These are phyloP conservation scores for Globisporangium echinulatum DNA, from an alignment of 352 stramenopile genomes.

Conservation along the genomic window DNA sequence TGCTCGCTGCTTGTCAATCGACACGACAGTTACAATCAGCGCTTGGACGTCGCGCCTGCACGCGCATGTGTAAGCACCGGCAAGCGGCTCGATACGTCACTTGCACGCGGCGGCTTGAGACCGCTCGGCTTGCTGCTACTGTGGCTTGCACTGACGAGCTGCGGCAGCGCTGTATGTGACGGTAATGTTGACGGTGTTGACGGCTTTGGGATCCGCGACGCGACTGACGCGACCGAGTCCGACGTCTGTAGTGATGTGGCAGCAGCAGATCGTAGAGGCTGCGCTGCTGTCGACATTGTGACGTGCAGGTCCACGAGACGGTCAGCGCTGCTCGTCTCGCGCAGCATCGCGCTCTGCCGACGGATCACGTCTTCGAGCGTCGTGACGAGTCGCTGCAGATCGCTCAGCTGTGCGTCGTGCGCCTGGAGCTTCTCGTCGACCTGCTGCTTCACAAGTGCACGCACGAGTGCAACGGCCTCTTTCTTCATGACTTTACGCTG, in stretches of 20 bases:
- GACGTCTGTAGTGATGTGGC: neutral
- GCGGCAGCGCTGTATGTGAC: neutral
- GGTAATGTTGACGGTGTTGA: neutral
- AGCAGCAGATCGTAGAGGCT: too few relatives aligned
- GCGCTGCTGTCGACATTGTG: neutral
- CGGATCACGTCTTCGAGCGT: slow-evolving; percentile 38
- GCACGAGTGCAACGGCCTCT: slow-evolving; percentile 34
- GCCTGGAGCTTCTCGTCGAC: slow-evolving; percentile 28
- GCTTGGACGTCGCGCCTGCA: slow-evolving; percentile 1
- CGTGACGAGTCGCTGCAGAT: slow-evolving; percentile 32
- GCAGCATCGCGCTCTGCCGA: slow-evolving; percentile 31
- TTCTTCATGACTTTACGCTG: slow-evolving; percentile 41
- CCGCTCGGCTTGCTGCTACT: neutral
- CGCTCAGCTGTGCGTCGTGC: slow-evolving; percentile 32
- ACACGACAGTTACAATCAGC: neutral
- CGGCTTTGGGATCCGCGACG: slow-evolving; percentile 4
- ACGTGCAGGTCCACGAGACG: neutral
- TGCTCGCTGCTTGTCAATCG: neutral
- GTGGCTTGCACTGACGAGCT: neutral
- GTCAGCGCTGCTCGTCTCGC: neutral
- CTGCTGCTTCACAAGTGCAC: slow-evolving; percentile 30
- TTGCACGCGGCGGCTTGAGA: slow-evolving; percentile 3
- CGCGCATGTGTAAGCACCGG: neutral
- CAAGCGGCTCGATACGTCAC: slow-evolving; percentile 4
- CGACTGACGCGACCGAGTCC: neutral